Base-by-base conservation (phyloP, 2,329 filamentous ascomycete genomes). In the Paraphaeosphaeria minitans region DNA sequence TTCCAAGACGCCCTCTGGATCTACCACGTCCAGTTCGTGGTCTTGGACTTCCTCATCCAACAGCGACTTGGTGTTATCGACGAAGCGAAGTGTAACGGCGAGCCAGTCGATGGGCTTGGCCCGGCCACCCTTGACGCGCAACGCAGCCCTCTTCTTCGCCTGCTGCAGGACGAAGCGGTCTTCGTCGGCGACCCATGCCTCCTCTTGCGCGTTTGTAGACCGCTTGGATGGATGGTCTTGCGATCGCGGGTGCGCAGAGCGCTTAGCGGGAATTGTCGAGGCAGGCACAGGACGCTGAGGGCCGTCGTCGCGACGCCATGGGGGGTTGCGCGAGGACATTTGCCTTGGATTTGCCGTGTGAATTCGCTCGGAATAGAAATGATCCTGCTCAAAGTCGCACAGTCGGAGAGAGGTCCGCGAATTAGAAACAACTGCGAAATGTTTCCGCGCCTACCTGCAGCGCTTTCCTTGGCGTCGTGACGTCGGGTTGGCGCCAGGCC, bases 121-220 rank as follows among this genome's bases (percentile, higher is more conserved):
- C 66, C 96, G 87, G 12, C 91, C 90, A 77, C 96, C 93, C 67
- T 93, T 91, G 47, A 98, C 93, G 42, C 95, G 89, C 67, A 99
- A 96, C 65, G 93, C 91, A 43, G 95, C 94, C 82, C 97, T 98
- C 82, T 96, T 98, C 83, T 98, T 99, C 48, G 94, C 90, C 79
- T 99, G 95, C 78, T 93, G 93, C 71, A 99, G 82, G 57, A 98
- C 95, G 72, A 99, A 99, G 64, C 90, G 89, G 80, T 99, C 95
- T 77, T 99, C 95, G 69, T 96, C 91, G 53, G 94, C 91, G 21
- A 98, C 91, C 83, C 95, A 99, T 22, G 80, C 80, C 57, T 79
- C 80, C 67, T 83, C 81, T 61, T 80, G 78, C 37, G 78, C 79
- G 59, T 82, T 79, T 4, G 70, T 71, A 16, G 77, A 75, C 43